Conservation (phyloP, 2,329 filamentous ascomycete genomes). For the Neonectria coccinea region DNA sequence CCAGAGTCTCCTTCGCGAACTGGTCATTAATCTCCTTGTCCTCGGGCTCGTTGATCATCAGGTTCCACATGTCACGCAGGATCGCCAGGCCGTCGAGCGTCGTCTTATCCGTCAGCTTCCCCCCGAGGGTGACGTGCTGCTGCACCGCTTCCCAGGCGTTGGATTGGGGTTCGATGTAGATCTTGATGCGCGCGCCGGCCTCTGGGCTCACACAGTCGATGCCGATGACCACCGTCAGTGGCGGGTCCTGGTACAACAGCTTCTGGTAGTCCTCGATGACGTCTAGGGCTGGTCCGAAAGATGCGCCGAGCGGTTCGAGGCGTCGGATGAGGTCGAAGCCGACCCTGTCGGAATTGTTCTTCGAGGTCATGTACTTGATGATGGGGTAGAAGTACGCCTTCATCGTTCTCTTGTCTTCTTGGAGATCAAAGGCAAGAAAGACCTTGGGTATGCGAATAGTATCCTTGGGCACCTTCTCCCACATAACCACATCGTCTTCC, state of each 20-base stretch:
- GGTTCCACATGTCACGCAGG: slow-evolving; percentile 42
- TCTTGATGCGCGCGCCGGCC: slow-evolving; percentile 42
- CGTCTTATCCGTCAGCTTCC: slow-evolving; percentile 34
- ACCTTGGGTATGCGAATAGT: too few relatives aligned
- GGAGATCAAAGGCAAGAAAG: too few relatives aligned
- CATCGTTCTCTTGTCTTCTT: too few relatives aligned
- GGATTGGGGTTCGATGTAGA: slow-evolving; percentile 42
- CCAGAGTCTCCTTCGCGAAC: slow-evolving; percentile 28
- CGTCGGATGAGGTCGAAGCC: slow-evolving; percentile 40
- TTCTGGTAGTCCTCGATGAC: slow-evolving; percentile 37
- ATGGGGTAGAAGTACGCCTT: too few relatives aligned
- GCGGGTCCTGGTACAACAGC: slow-evolving; percentile 29
- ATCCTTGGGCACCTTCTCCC: too few relatives aligned
- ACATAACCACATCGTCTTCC: too few relatives aligned
- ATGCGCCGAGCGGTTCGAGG: slow-evolving; percentile 33
- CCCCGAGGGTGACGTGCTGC: slow-evolving; percentile 43
- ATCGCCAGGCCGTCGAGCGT: slow-evolving; percentile 38
- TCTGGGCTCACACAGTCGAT: slow-evolving; percentile 44
- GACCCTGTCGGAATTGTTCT: slow-evolving; percentile 33
- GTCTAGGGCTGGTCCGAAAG: slow-evolving; percentile 30
- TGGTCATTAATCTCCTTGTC: slow-evolving; percentile 22
- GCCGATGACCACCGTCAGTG: slow-evolving; percentile 42
- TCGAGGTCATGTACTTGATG: too few relatives aligned
- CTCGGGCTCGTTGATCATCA: slow-evolving; percentile 42
- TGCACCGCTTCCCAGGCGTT: slow-evolving; percentile 42